phyloP scores from a whole-genome alignment of 1,284 basidiomycete genomes.

The Rhodotorula sp. region DNA sequence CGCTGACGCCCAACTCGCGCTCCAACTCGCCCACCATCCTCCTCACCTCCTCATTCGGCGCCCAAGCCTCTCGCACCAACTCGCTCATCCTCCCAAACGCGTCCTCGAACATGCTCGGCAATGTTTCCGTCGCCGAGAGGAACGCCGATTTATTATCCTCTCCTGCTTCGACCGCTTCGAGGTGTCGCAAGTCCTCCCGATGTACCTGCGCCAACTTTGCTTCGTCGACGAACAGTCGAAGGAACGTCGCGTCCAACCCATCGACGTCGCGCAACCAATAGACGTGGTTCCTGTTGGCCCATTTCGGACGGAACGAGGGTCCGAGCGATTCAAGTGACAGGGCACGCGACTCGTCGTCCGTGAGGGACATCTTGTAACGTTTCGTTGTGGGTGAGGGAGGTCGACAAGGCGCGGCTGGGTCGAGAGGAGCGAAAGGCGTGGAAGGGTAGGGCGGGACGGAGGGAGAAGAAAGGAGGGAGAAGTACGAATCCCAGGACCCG shows the following conservation, averaged over 20 bases:
- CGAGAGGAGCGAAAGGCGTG: neutral
- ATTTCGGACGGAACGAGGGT: conserved; percentile 1
- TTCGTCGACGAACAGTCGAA: conserved; percentile 20
- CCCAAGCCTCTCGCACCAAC: conserved; percentile 16
- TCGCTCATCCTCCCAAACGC: conserved; percentile 12
- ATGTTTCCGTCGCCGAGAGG: conserved; percentile 16
- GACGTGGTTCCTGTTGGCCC: conserved; percentile 34
- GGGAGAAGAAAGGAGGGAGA: neutral
- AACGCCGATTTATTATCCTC: neutral
- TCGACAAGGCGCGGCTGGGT: neutral
- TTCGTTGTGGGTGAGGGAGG: neutral
- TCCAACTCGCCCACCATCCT: conserved; percentile 5
- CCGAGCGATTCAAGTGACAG: neutral
- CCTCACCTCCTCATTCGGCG: conserved; percentile 9
- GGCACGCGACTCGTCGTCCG: neutral
- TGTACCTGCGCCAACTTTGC: conserved; percentile 27
- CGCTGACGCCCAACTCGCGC: neutral
- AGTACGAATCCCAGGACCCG: conserved; percentile 36
- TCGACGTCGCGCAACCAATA: conserved; percentile 40
- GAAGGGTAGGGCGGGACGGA: neutral
- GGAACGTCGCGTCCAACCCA: conserved; percentile 39
- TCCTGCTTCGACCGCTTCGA: neutral
- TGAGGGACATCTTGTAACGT: conserved; percentile 8
- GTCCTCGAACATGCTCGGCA: conserved; percentile 8
- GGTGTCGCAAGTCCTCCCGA: conserved; percentile 1